These are phyloP conservation scores for Epichloe festucae DNA, from an alignment of 2,329 filamentous ascomycete species.

Conservation along the genomic window DNA sequence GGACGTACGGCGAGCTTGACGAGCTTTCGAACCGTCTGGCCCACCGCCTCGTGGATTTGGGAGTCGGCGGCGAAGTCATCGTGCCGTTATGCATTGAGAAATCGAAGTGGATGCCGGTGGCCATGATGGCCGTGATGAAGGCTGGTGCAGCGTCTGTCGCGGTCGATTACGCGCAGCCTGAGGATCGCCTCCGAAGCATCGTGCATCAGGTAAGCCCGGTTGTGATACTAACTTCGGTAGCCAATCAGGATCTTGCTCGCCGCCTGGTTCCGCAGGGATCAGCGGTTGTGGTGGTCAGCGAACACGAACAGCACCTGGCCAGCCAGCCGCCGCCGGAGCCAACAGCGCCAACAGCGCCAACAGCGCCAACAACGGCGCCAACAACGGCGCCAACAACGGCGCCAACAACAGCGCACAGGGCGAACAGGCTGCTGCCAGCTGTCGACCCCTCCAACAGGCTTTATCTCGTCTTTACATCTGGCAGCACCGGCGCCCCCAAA, in stretches of 20 bases:
- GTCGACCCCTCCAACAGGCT: neutral
- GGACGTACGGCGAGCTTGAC: constrained; percentile 14
- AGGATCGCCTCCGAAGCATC: constrained; percentile 7
- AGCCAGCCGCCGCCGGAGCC: neutral
- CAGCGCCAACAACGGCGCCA: too few species aligned
- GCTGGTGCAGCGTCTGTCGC: constrained; percentile 17
- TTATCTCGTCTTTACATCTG: constrained; percentile 10
- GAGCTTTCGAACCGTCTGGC: constrained; percentile 10
- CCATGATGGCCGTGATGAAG: constrained; percentile 15
- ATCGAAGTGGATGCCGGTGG: constrained; percentile 13
- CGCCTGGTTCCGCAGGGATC: constrained; percentile 5
- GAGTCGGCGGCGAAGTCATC: constrained; percentile 3
- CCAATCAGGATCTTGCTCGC: constrained; percentile 10
- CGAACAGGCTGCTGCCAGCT: constrained; percentile 30
- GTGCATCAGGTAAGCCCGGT: constrained; percentile 4
- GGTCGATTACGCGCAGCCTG: constrained; percentile 13
- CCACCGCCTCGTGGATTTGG: neutral
- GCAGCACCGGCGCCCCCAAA: constrained; percentile 11
- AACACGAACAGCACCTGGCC: constrained; percentile 7
- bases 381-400: too few species aligned
- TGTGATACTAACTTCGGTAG: constrained; percentile 3
- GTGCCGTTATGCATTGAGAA: constrained; percentile 18
- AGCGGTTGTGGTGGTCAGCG: constrained; percentile 4
- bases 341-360: too few species aligned
- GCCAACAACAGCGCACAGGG: neutral